A percentile compares a stretch with the other conserved stretches of the same genome.
Evolutionary conservation across 805 yeast species (phyloP).

Genomic region (Soucietia sequanensis): DNA sequence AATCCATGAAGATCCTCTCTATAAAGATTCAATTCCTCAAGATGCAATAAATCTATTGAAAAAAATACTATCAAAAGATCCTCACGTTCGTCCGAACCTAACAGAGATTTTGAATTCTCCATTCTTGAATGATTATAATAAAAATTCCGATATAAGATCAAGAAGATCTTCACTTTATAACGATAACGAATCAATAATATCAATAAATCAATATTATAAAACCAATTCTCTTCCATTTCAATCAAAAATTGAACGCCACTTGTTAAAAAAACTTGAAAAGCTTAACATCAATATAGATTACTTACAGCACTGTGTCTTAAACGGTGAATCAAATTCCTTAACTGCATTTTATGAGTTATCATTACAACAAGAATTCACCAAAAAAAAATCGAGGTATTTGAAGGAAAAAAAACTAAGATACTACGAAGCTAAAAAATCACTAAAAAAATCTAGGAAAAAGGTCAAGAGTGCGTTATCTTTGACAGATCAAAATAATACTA

Average conservation of each 20-base stretch:
- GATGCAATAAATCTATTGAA: conserved; percentile 53
- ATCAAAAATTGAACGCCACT: conserved; percentile 58
- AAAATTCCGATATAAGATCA: conserved; percentile 16
- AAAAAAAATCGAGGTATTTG: conserved; percentile 30
- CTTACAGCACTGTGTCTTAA: conserved; percentile 55
- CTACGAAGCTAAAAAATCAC: conserved; percentile 30
- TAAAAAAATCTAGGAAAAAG: conserved; percentile 28
- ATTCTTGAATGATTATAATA: conserved; percentile 32
- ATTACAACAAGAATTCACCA: conserved; percentile 49
- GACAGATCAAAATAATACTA: conserved; percentile 25
- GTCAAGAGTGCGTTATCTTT: conserved; percentile 38
- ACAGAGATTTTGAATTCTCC: conserved; percentile 36
- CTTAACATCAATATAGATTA: conserved; percentile 63
- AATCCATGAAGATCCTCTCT: conserved; percentile 62
- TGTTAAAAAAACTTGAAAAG: conserved; percentile 58
- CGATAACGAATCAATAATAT: conserved; percentile 37
- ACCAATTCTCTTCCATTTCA: conserved; percentile 43
- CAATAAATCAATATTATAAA: conserved; percentile 39
- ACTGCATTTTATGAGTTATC: conserved; percentile 74
- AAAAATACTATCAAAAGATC: conserved; percentile 62
- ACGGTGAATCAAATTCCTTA: conserved; percentile 64
- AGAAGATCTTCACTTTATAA: conserved; percentile 14
- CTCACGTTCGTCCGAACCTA: conserved; percentile 55
- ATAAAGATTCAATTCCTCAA: conserved; percentile 43
- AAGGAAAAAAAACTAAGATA: conserved; percentile 30